Conservation (phyloP, 2,329 filamentous ascomycete species). For the Aspergillus ibericus region DNA sequence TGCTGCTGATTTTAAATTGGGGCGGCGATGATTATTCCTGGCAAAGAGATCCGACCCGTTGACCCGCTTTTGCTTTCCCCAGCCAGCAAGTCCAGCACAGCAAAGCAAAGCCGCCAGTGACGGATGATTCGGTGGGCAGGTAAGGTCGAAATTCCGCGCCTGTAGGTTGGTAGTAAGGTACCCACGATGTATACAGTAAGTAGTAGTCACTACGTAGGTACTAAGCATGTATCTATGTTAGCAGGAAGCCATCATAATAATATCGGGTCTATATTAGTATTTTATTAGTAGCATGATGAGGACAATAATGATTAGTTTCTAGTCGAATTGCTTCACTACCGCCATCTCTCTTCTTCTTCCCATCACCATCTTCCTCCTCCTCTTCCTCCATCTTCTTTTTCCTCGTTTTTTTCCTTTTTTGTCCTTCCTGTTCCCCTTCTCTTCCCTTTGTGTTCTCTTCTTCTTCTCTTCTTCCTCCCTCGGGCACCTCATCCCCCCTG, state of each 20-base stretch:
- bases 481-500: conserved; percentile 19
- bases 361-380: conserved; percentile 3
- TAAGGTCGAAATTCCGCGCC: background rate
- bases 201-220: background rate
- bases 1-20: background rate
- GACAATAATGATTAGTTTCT: background rate
- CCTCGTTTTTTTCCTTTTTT: conserved; percentile 7
- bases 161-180: background rate
- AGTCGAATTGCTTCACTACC: background rate
- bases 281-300: background rate
- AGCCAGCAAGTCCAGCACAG: conserved; percentile 4
- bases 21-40: conserved; percentile 1
- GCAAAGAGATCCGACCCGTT: conserved; percentile 8
- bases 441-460: background rate
- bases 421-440: conserved; percentile 8
- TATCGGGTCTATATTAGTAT: background rate
- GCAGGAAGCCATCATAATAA: background rate
- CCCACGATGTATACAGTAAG: too few species aligned
- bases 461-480: conserved; percentile 9
- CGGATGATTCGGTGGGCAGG: background rate
- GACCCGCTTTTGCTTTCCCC: conserved; percentile 11
- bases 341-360: background rate
- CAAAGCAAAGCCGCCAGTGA: background rate
- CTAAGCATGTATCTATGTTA: background rate
- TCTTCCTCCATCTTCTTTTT: conserved; percentile 2